Evolutionary conservation across 1,284 basidiomycete genomes (phyloP).

Genomic region (Pterula multifida): DNA sequence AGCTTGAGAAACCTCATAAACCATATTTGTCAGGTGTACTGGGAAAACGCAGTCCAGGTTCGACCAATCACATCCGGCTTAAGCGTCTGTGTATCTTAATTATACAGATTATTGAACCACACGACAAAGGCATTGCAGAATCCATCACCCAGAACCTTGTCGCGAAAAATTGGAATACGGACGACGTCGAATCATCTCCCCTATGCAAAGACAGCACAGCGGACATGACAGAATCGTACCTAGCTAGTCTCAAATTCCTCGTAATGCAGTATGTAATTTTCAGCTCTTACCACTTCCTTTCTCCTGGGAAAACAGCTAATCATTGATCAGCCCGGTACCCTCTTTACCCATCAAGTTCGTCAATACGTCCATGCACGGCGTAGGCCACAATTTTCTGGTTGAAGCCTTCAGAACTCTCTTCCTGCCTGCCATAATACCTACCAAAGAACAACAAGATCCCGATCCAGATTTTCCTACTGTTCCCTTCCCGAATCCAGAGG

Average conservation of each 20-base stretch:
- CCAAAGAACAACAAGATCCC: conserved; percentile 51
- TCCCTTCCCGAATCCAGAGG: conserved; percentile 77
- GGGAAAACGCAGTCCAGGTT: conserved; percentile 78
- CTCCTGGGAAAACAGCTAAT: background rate
- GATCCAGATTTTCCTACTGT: conserved; percentile 81
- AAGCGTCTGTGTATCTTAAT: background rate
- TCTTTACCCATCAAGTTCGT: conserved; percentile 38
- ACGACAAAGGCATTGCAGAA: conserved; percentile 62
- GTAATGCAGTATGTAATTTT: conserved; percentile 28
- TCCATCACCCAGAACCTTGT: conserved; percentile 52
- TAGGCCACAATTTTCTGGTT: conserved; percentile 52
- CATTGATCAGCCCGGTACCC: conserved; percentile 20
- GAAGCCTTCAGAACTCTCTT: conserved; percentile 47
- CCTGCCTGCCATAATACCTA: conserved; percentile 46
- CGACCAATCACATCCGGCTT: conserved; percentile 5
- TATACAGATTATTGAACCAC: conserved; percentile 65
- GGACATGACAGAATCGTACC: conserved; percentile 49
- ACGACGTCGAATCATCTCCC: conserved; percentile 22
- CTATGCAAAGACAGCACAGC: conserved; percentile 46
- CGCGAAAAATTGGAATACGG: conserved; percentile 36
- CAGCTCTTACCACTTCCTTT: background rate
- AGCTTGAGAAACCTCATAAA: background rate
- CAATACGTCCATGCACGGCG: conserved; percentile 83
- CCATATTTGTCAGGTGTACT: conserved; percentile 48
- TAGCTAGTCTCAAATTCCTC: conserved; percentile 31